Evolutionary conservation across 805 yeast species (phyloP).

Genomic region (Lipomyces sp.): DNA sequence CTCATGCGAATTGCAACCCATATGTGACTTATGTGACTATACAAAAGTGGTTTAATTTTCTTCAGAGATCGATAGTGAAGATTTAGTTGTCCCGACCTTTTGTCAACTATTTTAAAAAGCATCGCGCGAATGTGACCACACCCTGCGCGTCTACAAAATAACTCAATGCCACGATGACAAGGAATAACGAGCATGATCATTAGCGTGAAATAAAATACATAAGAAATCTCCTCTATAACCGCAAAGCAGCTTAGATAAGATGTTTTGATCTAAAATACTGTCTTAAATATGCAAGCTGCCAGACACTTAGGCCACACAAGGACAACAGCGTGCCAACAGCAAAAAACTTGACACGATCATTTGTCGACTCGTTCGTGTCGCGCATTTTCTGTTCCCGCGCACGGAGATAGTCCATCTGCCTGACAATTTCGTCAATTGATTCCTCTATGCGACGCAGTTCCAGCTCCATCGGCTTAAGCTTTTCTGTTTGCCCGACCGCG

Average conservation of each 20-base stretch:
- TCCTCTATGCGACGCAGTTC: slow-evolving; percentile 85
- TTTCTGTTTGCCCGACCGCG: slow-evolving; percentile 86
- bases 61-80: neutral
- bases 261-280: slow-evolving; percentile 65
- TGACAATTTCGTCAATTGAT: slow-evolving; percentile 73
- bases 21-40: neutral
- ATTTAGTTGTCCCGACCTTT: too few species aligned
- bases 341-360: slow-evolving; percentile 86
- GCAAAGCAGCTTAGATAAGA: slow-evolving; percentile 39
- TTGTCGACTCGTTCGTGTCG: slow-evolving; percentile 96
- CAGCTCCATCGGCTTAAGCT: slow-evolving; percentile 87
- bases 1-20: too few species aligned
- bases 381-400: slow-evolving; percentile 87
- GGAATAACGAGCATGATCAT: too few species aligned
- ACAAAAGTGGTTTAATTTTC: neutral
- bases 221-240: too few species aligned
- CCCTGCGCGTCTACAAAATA: too few species aligned
- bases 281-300: slow-evolving; percentile 92
- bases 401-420: slow-evolving; percentile 79
- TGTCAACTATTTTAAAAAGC: too few species aligned
- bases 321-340: slow-evolving; percentile 66
- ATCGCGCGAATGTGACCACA: too few species aligned
- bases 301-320: slow-evolving; percentile 74
- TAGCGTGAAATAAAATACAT: too few species aligned
- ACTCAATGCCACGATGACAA: too few species aligned